Percentiles rank a stretch among this genome's conserved stretches.
Evolutionary conservation across 2,329 filamentous ascomycete genomes (phyloP).

Genomic region (Paecilomyces sp.): DNA sequence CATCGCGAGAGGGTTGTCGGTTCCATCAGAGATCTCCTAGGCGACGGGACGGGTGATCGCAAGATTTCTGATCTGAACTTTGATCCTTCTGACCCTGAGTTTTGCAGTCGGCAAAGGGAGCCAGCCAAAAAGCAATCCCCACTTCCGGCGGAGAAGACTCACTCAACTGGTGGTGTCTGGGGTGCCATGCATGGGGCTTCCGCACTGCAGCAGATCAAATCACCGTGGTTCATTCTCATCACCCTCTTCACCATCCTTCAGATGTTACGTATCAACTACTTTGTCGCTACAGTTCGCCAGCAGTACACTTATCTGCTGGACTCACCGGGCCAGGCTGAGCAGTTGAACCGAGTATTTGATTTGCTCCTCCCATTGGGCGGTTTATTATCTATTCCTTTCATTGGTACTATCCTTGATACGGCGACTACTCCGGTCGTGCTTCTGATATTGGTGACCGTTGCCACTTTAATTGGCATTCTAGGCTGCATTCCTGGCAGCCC

Average conservation of each 20-base stretch:
- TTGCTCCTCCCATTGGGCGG: conserved; percentile 77
- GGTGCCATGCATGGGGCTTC: conserved; percentile 71
- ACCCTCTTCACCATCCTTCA: conserved; percentile 71
- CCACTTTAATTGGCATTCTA: conserved; percentile 68
- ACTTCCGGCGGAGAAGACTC: conserved; percentile 13
- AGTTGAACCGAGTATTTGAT: conserved; percentile 80
- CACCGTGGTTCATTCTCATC: conserved; percentile 79
- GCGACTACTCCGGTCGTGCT: conserved; percentile 67
- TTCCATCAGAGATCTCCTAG: conserved; percentile 68
- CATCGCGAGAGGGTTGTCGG: conserved; percentile 58
- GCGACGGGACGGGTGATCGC: conserved; percentile 24
- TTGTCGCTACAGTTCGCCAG: conserved; percentile 75
- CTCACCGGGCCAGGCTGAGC: conserved; percentile 52
- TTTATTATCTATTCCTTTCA: conserved; percentile 78
- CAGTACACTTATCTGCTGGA: conserved; percentile 74
- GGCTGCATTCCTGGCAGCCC: conserved; percentile 65
- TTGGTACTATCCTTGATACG: conserved; percentile 71
- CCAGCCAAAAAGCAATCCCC: conserved; percentile 12
- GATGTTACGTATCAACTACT: conserved; percentile 84
- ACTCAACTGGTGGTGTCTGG: conserved; percentile 59
- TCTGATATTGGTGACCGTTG: conserved; percentile 59
- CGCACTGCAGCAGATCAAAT: conserved; percentile 64
- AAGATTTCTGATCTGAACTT: conserved; percentile 13
- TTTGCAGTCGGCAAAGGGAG: conserved; percentile 3
- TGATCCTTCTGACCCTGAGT: conserved; percentile 4